A percentile compares a stretch with the other conserved stretches of the same genome.
phyloP scores from a whole-genome alignment of 495 filamentous ascomycete genomes.

The Aspergillus hancockii region DNA sequence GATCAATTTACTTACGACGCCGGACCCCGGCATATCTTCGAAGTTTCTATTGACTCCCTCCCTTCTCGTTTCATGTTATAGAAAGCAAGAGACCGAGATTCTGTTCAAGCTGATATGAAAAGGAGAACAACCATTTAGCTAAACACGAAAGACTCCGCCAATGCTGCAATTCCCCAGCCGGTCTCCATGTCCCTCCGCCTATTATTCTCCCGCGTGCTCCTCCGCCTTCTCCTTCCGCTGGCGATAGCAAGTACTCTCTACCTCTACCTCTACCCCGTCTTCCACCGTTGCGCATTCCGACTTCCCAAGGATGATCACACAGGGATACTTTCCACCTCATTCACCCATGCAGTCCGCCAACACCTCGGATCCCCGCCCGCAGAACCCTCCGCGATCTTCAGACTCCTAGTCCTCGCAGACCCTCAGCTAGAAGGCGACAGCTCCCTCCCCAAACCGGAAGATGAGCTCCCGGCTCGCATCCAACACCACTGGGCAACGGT shows the following conservation, averaged over 20 bases:
- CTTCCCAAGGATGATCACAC: slow-evolving; percentile 36
- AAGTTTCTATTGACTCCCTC: neutral
- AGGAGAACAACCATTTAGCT: neutral
- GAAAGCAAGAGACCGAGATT: neutral
- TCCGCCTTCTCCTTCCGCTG: slow-evolving; percentile 68
- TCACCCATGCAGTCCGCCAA: slow-evolving; percentile 48
- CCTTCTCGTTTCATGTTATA: neutral
- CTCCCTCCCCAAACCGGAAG: slow-evolving; percentile 64
- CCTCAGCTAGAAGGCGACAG: slow-evolving; percentile 95
- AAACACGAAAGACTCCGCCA: neutral
- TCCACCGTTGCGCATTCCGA: slow-evolving; percentile 82
- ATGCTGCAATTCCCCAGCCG: slow-evolving; percentile 20
- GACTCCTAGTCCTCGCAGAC: slow-evolving; percentile 87
- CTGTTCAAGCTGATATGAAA: neutral
- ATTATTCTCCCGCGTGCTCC: slow-evolving; percentile 61
- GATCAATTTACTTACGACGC: neutral
- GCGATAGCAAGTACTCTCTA: slow-evolving; percentile 68
- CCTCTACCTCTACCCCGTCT: slow-evolving; percentile 86
- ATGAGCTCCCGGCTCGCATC: slow-evolving; percentile 61
- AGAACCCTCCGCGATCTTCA: slow-evolving; percentile 60
- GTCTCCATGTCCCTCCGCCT: slow-evolving; percentile 54
- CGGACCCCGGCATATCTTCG: neutral
- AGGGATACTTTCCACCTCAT: slow-evolving; percentile 7
- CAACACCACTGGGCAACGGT: slow-evolving; percentile 46
- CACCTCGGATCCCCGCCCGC: slow-evolving; percentile 37